Evolutionary conservation across 2,329 filamentous ascomycete genomes (phyloP).

Genomic region (Fonsecaea nubica): DNA sequence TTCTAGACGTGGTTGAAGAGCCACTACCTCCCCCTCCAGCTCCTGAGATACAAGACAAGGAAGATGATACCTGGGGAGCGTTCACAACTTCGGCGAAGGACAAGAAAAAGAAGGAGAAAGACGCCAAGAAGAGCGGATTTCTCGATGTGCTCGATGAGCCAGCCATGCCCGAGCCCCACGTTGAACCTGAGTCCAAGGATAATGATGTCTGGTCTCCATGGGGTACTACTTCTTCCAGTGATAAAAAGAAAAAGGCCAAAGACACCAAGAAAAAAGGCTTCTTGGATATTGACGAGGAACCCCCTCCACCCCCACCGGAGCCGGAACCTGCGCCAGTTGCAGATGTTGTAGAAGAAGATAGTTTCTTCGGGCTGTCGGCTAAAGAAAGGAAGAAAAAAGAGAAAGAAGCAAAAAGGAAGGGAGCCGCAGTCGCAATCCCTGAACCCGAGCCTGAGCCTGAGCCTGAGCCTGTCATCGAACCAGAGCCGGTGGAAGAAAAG

Average conservation of each 20-base stretch:
- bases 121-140: constrained; percentile 53
- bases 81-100: constrained; percentile 2
- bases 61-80: constrained; percentile 7
- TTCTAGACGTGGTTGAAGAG: constrained; percentile 43
- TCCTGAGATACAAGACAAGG: constrained; percentile 40
- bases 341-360: constrained; percentile 51
- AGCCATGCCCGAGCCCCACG: constrained; percentile 1
- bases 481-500: constrained; percentile 46
- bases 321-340: constrained; percentile 48
- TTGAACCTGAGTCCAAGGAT: constrained; percentile 50
- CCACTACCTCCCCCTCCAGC: constrained; percentile 8
- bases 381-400: constrained; percentile 58
- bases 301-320: constrained; percentile 27
- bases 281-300: constrained; percentile 27
- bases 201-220: constrained; percentile 46
- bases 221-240: constrained; percentile 42
- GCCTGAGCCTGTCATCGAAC: constrained; percentile 40
- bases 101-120: constrained; percentile 23
- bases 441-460: constrained; percentile 55
- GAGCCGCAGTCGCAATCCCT: constrained; percentile 41
- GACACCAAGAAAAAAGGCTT: constrained; percentile 20
- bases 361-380: constrained; percentile 41
- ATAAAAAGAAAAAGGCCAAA: constrained; percentile 52
- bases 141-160: constrained; percentile 55
- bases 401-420: constrained; percentile 52